Evolutionary conservation across 192 early-diverging fungal species (phyloP).

Genomic region (Linnemannia schmuckeri): DNA sequence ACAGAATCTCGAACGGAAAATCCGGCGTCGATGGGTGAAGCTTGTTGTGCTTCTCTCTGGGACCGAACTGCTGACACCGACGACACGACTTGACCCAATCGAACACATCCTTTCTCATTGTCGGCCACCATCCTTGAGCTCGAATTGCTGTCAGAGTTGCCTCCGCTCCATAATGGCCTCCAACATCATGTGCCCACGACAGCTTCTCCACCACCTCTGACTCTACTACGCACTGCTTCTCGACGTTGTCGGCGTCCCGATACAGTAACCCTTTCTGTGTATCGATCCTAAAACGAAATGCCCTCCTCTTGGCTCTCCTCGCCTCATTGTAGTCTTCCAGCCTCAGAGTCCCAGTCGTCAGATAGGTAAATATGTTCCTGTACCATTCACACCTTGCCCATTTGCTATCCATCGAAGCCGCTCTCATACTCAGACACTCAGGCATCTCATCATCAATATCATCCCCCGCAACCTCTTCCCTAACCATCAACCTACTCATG

Average conservation of each 20-base stretch:
- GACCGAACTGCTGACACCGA: not conserved
- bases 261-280: not conserved
- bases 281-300: not conserved
- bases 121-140: not conserved
- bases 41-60: not conserved
- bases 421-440: not conserved
- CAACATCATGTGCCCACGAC: not conserved
- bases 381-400: not conserved
- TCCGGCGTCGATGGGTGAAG: not conserved
- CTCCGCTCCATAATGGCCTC: not conserved
- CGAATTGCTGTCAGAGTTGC: not conserved
- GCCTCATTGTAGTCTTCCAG: not conserved
- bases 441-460: not conserved
- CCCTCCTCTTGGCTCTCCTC: not conserved
- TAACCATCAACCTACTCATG: not conserved
- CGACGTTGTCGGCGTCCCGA: not conserved
- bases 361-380: not conserved
- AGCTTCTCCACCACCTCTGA: not conserved
- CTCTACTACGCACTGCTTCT: not conserved
- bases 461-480: not conserved
- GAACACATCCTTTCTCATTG: not conserved
- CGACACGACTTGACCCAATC: not conserved
- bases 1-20: not conserved
- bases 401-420: not conserved
- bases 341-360: not conserved